Evolutionary conservation across 1,284 basidiomycete species (phyloP), one percentile per base, ranked within the genome.

Genomic region (Malassezia obtusa): DNA sequence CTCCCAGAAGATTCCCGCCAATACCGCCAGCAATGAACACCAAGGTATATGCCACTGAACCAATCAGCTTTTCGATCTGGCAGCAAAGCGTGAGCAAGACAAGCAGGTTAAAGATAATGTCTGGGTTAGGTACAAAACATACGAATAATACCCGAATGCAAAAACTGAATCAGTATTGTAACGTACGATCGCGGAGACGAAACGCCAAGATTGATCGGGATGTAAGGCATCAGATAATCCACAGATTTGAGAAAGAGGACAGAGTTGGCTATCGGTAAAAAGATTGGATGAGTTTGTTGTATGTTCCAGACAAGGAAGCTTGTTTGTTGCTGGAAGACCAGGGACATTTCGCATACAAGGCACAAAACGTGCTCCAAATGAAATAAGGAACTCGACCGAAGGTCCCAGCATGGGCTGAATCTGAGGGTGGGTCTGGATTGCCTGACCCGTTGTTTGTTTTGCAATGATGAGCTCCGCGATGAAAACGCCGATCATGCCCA

Each of bases 331-430:
- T 12, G 72, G 56, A 5, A 75, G 60, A 7, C 60, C 62, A n/a
- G 68, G 61, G 0, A 74, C 58, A 11, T 51, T 60, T 67, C 89
- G 90, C 86, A 92, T 91, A 66, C 83, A 85, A 2, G 85, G 83
- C 8, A 87, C 87, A 69, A 91, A 96, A 15, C 92, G 86, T 15
- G 90, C 89, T 3, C 80, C 91, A 43, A 89, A 78, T 61, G 86
- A 82, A 63, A 95, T 89, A 15, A 96, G 77, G 4, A 86, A 88
- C 39, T 84, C 83, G 36, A 81, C 81, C 0, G 87, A 85, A 0
- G 91, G 91, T 0, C 91, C 91, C 25, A 90, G 78, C 89, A 95
- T 94, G 7, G 84, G 85, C 71, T 94, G 94, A 60, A 91, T 83
- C 11, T 79, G 79, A 3, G 87, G 87, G 79, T 86, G 61, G 11